A percentile compares a stretch with the other conserved stretches of the same genome.
Evolutionary conservation across 441 rosid species (phyloP).

Genomic region (Adansonia grandidieri): DNA sequence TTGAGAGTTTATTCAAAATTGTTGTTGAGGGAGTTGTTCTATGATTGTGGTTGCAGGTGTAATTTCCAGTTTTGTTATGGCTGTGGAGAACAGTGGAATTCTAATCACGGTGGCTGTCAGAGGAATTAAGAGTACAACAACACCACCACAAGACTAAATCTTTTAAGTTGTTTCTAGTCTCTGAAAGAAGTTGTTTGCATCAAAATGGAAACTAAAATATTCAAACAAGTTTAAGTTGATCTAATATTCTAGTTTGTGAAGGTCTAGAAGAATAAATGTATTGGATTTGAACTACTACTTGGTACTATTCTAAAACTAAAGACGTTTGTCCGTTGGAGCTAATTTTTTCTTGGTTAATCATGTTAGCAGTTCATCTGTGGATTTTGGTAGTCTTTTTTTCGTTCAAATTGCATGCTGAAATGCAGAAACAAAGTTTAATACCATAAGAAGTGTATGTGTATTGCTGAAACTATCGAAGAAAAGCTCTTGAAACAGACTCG

Average conservation of each 20-base stretch:
- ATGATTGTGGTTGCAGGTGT: conserved; percentile 42
- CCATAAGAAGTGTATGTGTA: no score
- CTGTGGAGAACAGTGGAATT: conserved; percentile 44
- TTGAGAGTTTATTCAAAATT: no score
- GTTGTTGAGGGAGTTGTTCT: conserved; percentile 2
- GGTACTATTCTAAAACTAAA: background rate
- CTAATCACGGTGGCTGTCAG: conserved; percentile 39
- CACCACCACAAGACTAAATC: background rate
- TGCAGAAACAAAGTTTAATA: no score
- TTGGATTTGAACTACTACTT: background rate
- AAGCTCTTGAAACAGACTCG: no score
- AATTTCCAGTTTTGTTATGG: conserved; percentile 49
- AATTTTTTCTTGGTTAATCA: conserved; percentile 7
- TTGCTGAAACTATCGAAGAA: no score
- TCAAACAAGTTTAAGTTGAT: background rate
- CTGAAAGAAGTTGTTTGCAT: conserved; percentile 7
- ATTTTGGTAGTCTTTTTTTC: background rate
- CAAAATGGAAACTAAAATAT: background rate
- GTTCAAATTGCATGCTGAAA: background rate
- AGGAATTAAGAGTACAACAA: conserved; percentile 11
- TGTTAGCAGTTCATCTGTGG: background rate
- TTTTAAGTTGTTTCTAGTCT: conserved; percentile 2
- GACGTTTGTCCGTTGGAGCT: background rate
- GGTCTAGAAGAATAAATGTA: no score
- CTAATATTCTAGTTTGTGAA: background rate